These are phyloP conservation scores for Arthrobotrys conoides DNA, from an alignment of 2,329 filamentous ascomycete genomes.

Conservation along the genomic window DNA sequence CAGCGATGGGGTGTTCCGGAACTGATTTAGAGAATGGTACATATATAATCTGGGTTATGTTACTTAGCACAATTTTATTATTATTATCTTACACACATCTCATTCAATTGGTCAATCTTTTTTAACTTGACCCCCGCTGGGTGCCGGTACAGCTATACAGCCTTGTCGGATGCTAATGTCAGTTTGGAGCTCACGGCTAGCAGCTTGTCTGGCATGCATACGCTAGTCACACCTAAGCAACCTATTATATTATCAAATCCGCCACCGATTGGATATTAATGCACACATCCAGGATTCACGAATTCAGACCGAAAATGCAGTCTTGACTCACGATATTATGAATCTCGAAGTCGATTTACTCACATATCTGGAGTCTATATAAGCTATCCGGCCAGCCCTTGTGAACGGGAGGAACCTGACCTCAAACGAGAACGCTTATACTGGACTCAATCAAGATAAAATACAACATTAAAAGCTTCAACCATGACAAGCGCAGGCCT, in stretches of 20 bases:
- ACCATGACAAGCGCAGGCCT: neutral
- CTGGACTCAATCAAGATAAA: neutral
- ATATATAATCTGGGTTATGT: neutral
- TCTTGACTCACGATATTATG: neutral
- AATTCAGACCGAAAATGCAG: neutral
- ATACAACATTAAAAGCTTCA: neutral
- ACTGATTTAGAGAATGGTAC: neutral
- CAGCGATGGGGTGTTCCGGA: conserved; percentile 5
- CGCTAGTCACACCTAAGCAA: neutral
- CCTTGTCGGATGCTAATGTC: too few relatives aligned
- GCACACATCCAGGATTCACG: too few relatives aligned
- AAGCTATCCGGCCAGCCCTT: neutral
- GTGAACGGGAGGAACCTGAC: too few relatives aligned
- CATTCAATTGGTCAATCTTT: too few relatives aligned
- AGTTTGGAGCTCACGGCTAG: too few relatives aligned
- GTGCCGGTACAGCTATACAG: too few relatives aligned
- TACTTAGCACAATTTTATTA: neutral
- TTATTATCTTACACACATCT: too few relatives aligned
- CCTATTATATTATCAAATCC: neutral
- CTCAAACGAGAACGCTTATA: neutral
- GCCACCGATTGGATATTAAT: too few relatives aligned
- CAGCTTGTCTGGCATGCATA: neutral
- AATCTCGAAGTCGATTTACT: neutral
- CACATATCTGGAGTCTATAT: neutral
- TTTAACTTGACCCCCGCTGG: too few relatives aligned